Base-by-base conservation (phyloP, 768 basidiomycete genomes). In the Phylloporus arenicola region DNA sequence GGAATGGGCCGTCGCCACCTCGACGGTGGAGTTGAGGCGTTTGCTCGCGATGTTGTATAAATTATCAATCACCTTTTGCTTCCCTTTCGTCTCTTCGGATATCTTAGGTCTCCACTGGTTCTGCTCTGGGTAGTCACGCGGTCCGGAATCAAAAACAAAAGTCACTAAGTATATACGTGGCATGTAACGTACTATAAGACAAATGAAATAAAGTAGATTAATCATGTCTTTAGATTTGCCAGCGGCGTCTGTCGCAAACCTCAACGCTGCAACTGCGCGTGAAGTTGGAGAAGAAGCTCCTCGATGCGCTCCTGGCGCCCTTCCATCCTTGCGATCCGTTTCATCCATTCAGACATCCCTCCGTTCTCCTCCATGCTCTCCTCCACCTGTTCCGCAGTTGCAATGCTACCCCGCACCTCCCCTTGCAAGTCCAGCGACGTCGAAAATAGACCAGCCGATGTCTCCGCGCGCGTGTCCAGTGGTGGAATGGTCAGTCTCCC, bases 261-360 rank as follows among this genome's bases (percentile, higher is more conserved):
- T 50, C 48, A 52, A 17, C 42, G 51, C 35, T 51, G 58, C 27
- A 65, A 19, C 25, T 30, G 54, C 1, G 52, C 52, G 12, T 56
- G 54, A 38, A 75, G 58, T 41, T 70, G 65, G 20, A 70, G 41
- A 37, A 81, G 67, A 45, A 81, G 47, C 1, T 71, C 69, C 58
- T 80, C 78, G 33, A 80, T 79, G 47, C 78, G 67, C 52, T 70
- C 60, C 59, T 81, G 79, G 45, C 67, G 58, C 51, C 63, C 63
- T 51, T 80, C 78, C 24, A 80, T 72, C 29, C 55, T 49, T 11
- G 68, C 68, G 48, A 80, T 58, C 43, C 72, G 63, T 51, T 62
- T 64, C 44, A 62, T 61, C 60, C 70, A 64, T 30, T 57, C 63
- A 5, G 56, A 5, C 55, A 58, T 56, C 19, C 68, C 60, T 29